A percentile compares a stretch with the other conserved stretches of the same genome.
phyloP scores from a whole-genome alignment of 2,329 filamentous ascomycete genomes.

The Apiospora arundinis region DNA sequence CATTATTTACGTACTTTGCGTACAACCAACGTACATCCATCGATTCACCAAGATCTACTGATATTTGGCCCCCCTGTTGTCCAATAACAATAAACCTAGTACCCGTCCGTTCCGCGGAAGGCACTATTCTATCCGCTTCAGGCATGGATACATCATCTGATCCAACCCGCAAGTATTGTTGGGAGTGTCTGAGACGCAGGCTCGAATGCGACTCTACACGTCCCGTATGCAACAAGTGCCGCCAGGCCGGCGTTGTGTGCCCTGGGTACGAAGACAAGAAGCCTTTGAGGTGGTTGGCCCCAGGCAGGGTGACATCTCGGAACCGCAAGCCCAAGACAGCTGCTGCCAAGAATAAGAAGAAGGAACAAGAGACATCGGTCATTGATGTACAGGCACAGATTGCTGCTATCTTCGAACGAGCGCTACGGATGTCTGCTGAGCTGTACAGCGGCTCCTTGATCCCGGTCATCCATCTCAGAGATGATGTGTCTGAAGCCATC shows the following conservation, averaged over 20 bases:
- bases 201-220: conserved; percentile 47
- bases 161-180: conserved; percentile 41
- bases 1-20: background rate
- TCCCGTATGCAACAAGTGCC: conserved; percentile 46
- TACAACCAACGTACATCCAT: background rate
- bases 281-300: conserved; percentile 48
- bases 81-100: background rate
- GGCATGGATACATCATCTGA: background rate
- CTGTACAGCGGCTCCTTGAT: conserved; percentile 6
- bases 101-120: background rate
- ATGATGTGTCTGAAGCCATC: conserved; percentile 15
- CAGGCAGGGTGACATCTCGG: conserved; percentile 43
- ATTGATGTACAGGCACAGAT: background rate
- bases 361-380: background rate
- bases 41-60: background rate
- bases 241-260: conserved; percentile 41
- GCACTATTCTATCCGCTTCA: background rate
- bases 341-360: conserved; percentile 13
- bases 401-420: background rate
- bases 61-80: background rate
- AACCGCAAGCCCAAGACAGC: conserved; percentile 27
- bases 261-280: conserved; percentile 47
- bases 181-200: conserved; percentile 49
- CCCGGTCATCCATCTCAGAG: conserved; percentile 8
- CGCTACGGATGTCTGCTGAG: background rate